Conservation (phyloP, 2,329 filamentous ascomycete genomes). For the Apiospora kogelbergensis region DNA sequence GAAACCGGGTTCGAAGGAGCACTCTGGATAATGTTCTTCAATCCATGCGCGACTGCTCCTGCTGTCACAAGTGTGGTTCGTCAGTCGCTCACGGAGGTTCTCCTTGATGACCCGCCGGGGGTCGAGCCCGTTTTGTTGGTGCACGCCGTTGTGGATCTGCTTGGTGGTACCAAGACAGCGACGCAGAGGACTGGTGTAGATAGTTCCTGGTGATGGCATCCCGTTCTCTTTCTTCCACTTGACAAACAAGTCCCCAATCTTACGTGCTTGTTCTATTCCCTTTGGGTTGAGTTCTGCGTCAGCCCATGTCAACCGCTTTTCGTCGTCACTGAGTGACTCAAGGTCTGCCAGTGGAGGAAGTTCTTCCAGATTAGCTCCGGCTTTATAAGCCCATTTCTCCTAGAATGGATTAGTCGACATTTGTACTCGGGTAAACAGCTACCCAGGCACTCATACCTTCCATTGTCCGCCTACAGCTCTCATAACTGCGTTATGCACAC, state of each 20-base stretch:
- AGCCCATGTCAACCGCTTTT: too few relatives aligned
- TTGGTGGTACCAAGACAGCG: too few relatives aligned
- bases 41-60: too few relatives aligned
- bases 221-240: slow-evolving; percentile 10
- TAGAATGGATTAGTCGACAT: not conserved
- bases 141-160: slow-evolving; percentile 1
- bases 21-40: too few relatives aligned
- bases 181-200: slow-evolving; percentile 22
- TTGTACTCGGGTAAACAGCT: too few relatives aligned
- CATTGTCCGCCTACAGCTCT: slow-evolving; percentile 9
- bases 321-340: not conserved
- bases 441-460: slow-evolving; percentile 11
- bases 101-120: too few relatives aligned
- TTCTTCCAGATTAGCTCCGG: slow-evolving; percentile 11
- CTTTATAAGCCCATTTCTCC: slow-evolving; percentile 17
- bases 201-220: slow-evolving; percentile 14
- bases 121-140: not conserved
- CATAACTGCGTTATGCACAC: slow-evolving; percentile 18
- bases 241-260: slow-evolving; percentile 11
- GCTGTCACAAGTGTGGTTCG: too few relatives aligned
- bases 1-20: too few relatives aligned
- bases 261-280: slow-evolving; percentile 11
- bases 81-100: too few relatives aligned
- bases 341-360: not conserved
- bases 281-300: slow-evolving; percentile 16